phyloP scores from a whole-genome alignment of 331 rosid species.

The Ulmus americana region DNA sequence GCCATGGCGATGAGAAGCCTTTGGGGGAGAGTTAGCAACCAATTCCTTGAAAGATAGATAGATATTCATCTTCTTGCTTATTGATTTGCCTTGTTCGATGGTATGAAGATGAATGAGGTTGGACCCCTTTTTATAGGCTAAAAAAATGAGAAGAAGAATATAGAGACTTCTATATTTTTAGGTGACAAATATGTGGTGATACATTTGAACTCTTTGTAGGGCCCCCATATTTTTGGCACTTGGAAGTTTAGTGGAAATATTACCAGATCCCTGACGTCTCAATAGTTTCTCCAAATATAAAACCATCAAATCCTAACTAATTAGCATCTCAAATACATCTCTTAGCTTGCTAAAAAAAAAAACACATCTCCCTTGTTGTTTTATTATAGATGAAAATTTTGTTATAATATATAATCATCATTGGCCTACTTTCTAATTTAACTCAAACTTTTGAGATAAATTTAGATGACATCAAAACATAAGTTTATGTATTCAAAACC shows the following conservation, averaged over 20 bases:
- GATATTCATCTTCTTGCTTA: neutral
- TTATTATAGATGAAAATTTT: too few relatives aligned
- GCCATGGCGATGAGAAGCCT: constrained; percentile 28
- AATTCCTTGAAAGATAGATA: constrained; percentile 14
- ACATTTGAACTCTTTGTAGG: constrained; percentile 28
- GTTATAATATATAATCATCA: too few relatives aligned
- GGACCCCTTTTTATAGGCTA: constrained; percentile 36
- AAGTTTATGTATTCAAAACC: too few relatives aligned
- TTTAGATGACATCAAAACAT: too few relatives aligned
- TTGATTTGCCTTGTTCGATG: neutral
- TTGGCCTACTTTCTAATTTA: too few relatives aligned
- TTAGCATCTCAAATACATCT: neutral
- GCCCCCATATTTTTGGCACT: constrained; percentile 30
- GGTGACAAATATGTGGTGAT: neutral
- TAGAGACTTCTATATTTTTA: neutral
- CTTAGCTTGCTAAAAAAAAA: neutral
- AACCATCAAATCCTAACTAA: too few relatives aligned
- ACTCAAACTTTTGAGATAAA: too few relatives aligned
- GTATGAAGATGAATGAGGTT: constrained; percentile 23
- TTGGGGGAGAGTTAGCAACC: constrained; percentile 51
- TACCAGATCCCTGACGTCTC: constrained; percentile 22
- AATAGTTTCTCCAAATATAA: neutral
- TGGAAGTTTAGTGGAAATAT: constrained; percentile 21
- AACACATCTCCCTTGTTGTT: too few relatives aligned
- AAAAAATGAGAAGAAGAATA: neutral